Percentiles rank a stretch among this genome's conserved stretches.
Evolutionary conservation across 257 asterid species (phyloP).

Genomic region (Gentiana straminea): DNA sequence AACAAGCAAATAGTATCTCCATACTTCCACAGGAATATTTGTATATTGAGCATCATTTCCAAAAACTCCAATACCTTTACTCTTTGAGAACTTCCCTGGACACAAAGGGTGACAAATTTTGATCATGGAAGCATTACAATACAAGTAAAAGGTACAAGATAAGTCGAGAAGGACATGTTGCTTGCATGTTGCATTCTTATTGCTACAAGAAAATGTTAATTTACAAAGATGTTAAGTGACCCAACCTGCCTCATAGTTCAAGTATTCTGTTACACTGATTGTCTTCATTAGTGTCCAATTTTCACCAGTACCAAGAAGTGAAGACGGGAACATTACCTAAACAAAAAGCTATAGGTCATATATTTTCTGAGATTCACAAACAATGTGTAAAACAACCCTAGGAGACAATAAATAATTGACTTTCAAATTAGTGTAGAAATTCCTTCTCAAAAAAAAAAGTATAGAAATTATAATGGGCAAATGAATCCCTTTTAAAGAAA

Average conservation of each 20-base stretch:
- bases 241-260: constrained; percentile 95
- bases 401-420: too few relatives aligned
- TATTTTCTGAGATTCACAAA: neutral
- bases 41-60: constrained; percentile 94
- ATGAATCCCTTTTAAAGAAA: too few relatives aligned
- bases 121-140: neutral
- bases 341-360: constrained; percentile 3
- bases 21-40: constrained; percentile 85
- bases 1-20: constrained; percentile 93
- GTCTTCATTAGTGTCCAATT: constrained; percentile 96
- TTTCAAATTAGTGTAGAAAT: too few relatives aligned
- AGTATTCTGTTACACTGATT: constrained; percentile 90
- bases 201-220: neutral
- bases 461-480: too few relatives aligned
- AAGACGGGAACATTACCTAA: constrained; percentile 93
- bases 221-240: neutral
- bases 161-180: neutral
- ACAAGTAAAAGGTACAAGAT: neutral
- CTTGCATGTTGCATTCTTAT: neutral
- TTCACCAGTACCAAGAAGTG: constrained; percentile 94
- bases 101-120: constrained; percentile 2
- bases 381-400: neutral
- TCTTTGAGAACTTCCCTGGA: constrained; percentile 89
- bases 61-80: constrained; percentile 89
- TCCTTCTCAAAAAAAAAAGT: too few relatives aligned